Evolutionary conservation across 106 monocot species (phyloP), one percentile per base, ranked within the genome.

Genomic region (Amphibolis antarctica): DNA sequence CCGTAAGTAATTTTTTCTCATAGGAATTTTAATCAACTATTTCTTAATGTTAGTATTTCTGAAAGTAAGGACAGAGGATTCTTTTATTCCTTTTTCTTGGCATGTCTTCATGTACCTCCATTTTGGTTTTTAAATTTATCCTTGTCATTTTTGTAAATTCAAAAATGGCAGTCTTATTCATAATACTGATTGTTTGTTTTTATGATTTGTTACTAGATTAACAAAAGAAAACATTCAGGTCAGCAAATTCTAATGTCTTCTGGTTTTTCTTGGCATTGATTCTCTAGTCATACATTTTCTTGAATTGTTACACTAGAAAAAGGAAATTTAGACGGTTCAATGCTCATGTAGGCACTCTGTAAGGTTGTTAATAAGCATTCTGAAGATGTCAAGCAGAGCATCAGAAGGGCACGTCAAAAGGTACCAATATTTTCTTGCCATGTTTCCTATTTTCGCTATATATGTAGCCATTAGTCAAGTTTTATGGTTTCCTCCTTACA

Each of bases 351-450:
- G 94, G 94, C 94, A 71, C 44, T 94, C 26, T 89, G 89, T 61
- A 94, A 94, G 74, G 74, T 94, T n/a, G 81, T 86, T 43, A 26
- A 77, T 53, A 89, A 89, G 75, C 83, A 79, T 61, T 80, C 89
- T 64, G 89, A 94, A 78, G 94, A 84, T 79, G 81, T 86, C 42
- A 89, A 89, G 68, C 94, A 86, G 65, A 86, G 94, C 75, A 89
- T 94, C 22, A 79, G 89, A 89, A 86, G 94, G 76, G 86, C 89
- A 46, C 83, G 89, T 0, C 94, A 94, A 72, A 94, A 94, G 85
- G 94, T 86, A 85, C 20, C 11, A 31, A 11, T 1, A 29, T 46
- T 51, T 23, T 36, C 36, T 4, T 7, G 7, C 36, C 36, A 36
- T 36, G 4, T 36, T 36, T 36, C 36, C 36, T 36, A 36, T 36